Evolutionary conservation across 345 rosid genomes (phyloP), one percentile per base, ranked within the genome.

Genomic region (Dimocarpus longan): DNA sequence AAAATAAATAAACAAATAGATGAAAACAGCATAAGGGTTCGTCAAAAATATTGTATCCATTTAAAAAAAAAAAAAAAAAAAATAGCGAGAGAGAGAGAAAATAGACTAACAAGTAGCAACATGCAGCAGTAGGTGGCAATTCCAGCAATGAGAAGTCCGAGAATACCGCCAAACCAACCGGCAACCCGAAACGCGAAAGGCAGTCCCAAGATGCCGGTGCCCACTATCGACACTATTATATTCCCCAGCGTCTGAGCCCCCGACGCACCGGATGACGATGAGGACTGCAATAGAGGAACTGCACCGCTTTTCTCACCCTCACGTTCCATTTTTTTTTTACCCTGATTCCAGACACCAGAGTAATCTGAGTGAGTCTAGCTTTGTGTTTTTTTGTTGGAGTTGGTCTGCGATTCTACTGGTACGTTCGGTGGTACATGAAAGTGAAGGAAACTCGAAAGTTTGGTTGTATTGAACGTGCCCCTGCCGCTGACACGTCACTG

Each of bases 191-290:
- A 93, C 57, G 99, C 95, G 74, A 85, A 95, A 72, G 98, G 98
- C 57, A 93, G 93, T 8, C 99, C 98, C 42, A 95, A 86, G 83
- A 95, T 85, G 1, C 99, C 99, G 8, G 99, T 93, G 18, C 99
- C 99, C 24, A 95, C 97, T 10, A 93, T 86, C 24, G 99, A 95
- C 15, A 95, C 99, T 46, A 95, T 67, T 56, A 93, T 93, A 80
- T 95, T 95, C 62, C 99, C 99, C 2, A 95, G 78, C 2, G 99
- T 92, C 80, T 95, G 95, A 66, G 86, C n/a, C 65, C 86, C 73
- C 7, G 99, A 78, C 32, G 98, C 93, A 54, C 91, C 79, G 54
- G 85, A n/a, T 2, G 86, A 73, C 15, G 86, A 32, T 7, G 80
- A 44, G 10, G 40, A 16, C 18, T 62, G 56, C 54, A 68, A 66